Percentiles rank a stretch among this genome's conserved stretches.
Evolutionary conservation across 2,329 filamentous ascomycete genomes (phyloP).

Genomic region (Neurospora crassa): DNA sequence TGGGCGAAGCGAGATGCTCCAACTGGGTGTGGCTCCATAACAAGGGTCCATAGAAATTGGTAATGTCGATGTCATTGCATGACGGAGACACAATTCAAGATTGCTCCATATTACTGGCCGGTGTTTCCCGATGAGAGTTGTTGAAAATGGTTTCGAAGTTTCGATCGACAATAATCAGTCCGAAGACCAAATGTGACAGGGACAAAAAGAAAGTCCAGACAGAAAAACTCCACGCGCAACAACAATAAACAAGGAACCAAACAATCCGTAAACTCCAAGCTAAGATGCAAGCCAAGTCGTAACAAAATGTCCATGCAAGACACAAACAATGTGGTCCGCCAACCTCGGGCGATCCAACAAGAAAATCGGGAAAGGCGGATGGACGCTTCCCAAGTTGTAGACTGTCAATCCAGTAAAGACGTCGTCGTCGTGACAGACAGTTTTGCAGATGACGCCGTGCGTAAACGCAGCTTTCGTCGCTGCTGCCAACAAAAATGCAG

Average conservation of each 20-base stretch:
- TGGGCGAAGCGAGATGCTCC: not conserved
- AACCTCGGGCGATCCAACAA: not conserved
- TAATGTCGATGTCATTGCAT: not conserved
- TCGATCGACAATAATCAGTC: too few species aligned
- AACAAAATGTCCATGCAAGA: not conserved
- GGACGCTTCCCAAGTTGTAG: not conserved
- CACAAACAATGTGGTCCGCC: not conserved
- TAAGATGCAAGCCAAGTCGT: slow-evolving; percentile 4
- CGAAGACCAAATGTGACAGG: too few species aligned
- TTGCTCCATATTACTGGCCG: not conserved
- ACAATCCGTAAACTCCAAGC: slow-evolving; percentile 8
- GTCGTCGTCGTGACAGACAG: not conserved
- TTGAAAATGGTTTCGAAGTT: not conserved
- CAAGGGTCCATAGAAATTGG: not conserved
- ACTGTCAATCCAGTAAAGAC: not conserved
- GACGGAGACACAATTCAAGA: not conserved
- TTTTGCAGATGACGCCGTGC: not conserved
- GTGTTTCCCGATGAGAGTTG: not conserved
- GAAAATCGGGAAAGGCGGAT: not conserved
- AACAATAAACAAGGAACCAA: not conserved
- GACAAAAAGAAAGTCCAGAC: not conserved
- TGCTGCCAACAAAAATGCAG: not conserved
- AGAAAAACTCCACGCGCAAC: not conserved
- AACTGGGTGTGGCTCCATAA: not conserved
- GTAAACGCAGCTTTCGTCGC: not conserved